phyloP scores from a whole-genome alignment of 257 asterid genomes.

The Apocynum venetum region DNA sequence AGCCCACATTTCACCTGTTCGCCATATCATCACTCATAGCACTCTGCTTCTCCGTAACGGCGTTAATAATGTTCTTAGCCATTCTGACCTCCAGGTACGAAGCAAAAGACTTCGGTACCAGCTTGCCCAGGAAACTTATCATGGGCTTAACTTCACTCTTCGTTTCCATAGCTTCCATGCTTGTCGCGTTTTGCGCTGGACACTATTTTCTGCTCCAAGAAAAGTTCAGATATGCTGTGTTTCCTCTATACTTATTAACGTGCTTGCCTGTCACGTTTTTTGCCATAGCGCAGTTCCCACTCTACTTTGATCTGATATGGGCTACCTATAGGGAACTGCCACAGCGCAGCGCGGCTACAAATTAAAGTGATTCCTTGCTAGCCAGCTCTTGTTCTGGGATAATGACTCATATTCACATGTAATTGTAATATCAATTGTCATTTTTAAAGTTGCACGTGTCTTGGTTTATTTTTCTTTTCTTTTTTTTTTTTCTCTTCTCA shows the following conservation, averaged over 20 bases:
- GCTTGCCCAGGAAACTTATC: slow-evolving; percentile 2
- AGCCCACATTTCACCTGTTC: slow-evolving; percentile 4
- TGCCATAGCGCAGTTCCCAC: slow-evolving; percentile 6
- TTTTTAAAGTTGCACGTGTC: too few relatives aligned
- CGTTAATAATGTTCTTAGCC: slow-evolving; percentile 7
- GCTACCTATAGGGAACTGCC: slow-evolving; percentile 3
- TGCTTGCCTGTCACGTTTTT: slow-evolving; percentile 12
- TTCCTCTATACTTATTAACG: not conserved
- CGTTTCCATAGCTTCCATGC: slow-evolving; percentile 1
- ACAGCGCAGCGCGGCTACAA: slow-evolving; percentile 1
- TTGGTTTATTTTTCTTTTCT: too few relatives aligned
- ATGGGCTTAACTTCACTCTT: slow-evolving; percentile 6
- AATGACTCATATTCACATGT: too few relatives aligned
- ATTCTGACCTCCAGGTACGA: slow-evolving; percentile 5
- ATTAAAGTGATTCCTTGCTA: not conserved
- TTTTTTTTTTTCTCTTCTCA: too few relatives aligned
- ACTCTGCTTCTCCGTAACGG: slow-evolving; percentile 7
- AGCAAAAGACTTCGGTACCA: not conserved
- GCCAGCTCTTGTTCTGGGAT: too few relatives aligned
- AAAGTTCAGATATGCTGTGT: not conserved
- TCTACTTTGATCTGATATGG: slow-evolving; percentile 6
- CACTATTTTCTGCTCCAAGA: slow-evolving; percentile 10
- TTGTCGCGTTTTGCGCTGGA: slow-evolving; percentile 7
- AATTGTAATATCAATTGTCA: too few relatives aligned
- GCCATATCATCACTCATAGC: slow-evolving; percentile 10